These are phyloP conservation scores for Trebouxia sp. DNA, from an alignment of 139 green algal species.

Conservation along the genomic window DNA sequence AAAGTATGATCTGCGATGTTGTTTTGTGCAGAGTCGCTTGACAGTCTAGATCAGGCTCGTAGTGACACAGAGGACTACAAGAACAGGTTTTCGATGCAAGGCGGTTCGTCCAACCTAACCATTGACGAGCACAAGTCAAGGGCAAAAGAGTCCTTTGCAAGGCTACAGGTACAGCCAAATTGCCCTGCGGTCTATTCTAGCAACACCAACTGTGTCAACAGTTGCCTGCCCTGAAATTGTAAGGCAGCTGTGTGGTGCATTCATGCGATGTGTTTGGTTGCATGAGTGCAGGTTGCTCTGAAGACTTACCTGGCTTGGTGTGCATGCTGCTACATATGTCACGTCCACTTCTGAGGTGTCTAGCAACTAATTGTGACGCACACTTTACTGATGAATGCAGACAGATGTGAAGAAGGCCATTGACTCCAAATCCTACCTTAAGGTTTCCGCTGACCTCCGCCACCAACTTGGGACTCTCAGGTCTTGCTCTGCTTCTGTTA, in stretches of 20 bases:
- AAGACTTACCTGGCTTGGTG: too few relatives aligned
- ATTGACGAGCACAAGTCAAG: neutral
- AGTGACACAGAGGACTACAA: constrained; percentile 1
- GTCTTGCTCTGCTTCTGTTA: neutral
- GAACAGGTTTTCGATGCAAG: constrained; percentile 19
- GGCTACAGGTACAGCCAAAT: constrained; percentile 5
- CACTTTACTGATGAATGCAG: too few relatives aligned
- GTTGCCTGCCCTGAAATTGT: neutral
- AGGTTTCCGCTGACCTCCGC: constrained; percentile 8
- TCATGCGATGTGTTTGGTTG: too few relatives aligned
- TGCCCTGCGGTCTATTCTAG: too few relatives aligned
- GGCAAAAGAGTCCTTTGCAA: neutral
- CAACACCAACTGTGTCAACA: neutral
- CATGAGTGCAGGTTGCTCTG: too few relatives aligned
- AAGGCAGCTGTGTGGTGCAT: too few relatives aligned
- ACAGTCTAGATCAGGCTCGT: constrained; percentile 15
- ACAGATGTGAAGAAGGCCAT: constrained; percentile 13
- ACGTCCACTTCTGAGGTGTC: too few relatives aligned
- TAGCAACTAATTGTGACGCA: too few relatives aligned
- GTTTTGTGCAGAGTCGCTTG: neutral
- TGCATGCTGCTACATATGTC: too few relatives aligned
- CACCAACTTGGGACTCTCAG: constrained; percentile 23
- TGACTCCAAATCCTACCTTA: neutral
- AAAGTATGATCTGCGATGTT: too few relatives aligned
- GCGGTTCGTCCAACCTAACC: neutral